Evolutionary conservation across 176 grass and related monocot genomes (phyloP).

Genomic region (Eragrostis curvula): DNA sequence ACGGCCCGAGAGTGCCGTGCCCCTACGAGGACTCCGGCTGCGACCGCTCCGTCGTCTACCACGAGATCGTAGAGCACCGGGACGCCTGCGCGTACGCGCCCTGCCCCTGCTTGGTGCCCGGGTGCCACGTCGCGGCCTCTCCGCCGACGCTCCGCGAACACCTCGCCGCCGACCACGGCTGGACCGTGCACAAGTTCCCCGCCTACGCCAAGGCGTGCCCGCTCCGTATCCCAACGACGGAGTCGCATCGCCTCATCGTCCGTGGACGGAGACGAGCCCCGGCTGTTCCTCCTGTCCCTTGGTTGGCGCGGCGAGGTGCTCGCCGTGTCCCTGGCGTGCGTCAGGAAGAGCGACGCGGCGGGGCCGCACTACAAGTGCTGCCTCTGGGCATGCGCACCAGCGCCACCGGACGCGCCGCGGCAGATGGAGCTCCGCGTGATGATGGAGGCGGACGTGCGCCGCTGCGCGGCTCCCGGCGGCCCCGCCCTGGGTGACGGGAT

Average conservation of each 20-base stretch:
- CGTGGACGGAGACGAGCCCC: not conserved
- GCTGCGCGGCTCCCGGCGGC: not conserved
- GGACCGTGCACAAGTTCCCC: not conserved
- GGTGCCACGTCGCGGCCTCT: not conserved
- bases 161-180: not conserved
- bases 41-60: not conserved
- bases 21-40: conserved; percentile 21
- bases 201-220: not conserved
- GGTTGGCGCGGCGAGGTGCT: not conserved
- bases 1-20: conserved; percentile 27
- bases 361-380: not conserved
- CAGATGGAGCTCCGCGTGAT: not conserved
- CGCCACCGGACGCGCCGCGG: not conserved
- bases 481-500: not conserved
- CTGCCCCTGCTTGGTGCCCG: not conserved
- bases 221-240: not conserved
- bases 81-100: conserved; percentile 30
- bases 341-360: not conserved
- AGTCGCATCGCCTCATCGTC: not conserved
- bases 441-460: not conserved
- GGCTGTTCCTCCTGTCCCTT: conserved; percentile 13
- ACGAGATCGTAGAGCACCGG: not conserved
- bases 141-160: conserved; percentile 18
- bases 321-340: not conserved
- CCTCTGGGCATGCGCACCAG: not conserved